Base-by-base conservation (phyloP, 805 yeast species). In the Ogataea kodamae region DNA sequence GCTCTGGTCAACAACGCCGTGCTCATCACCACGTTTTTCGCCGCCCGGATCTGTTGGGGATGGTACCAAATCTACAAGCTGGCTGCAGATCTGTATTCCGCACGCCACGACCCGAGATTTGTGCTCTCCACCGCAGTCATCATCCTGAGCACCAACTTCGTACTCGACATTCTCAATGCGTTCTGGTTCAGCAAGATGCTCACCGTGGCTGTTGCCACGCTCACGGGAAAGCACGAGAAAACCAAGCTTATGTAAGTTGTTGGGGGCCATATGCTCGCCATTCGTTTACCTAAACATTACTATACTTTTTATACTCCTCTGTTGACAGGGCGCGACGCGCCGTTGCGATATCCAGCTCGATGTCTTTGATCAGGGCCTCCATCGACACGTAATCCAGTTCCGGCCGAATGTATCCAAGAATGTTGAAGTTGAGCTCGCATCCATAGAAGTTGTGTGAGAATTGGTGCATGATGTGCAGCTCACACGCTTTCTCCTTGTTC, bases 321-420 rank as follows among this genome's bases (percentile, higher is more conserved):
- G 62, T 56, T 4, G 49, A 50, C 19, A 85, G 62, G 9, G 72
- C 65, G 19, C 65, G 62, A 22, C 63, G 40, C 0, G 96, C 90
- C 10, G 81, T 76, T 32, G 68, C 62, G 20, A 88, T 86, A 56
- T 92, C 99, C 14, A 70, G 64, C 37, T 84, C 71, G 25, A 92
- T 92, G 57, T 90, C 97, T 22, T 72, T 72, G 26, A 89, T 85
- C 45, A 92, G 64, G 1, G 90, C 95, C 43, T 92, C 96, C 47
- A 57, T 28, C 2, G 95, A 77, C 6, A 85, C 81, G 53, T 88
- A 92, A 54, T 89, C 74, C 45, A 86, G 67, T 56, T 92, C 97
- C 1, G 96, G 95, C 45, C 99, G 73, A 22, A 92, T 75, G 57
- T 84, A 90, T 0, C 98, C 99, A 43, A 92, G 65, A 2, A 92